Evolutionary conservation across 805 yeast species (phyloP), one percentile per base, ranked within the genome.

Genomic region (Kluyveromyces aestuarii): DNA sequence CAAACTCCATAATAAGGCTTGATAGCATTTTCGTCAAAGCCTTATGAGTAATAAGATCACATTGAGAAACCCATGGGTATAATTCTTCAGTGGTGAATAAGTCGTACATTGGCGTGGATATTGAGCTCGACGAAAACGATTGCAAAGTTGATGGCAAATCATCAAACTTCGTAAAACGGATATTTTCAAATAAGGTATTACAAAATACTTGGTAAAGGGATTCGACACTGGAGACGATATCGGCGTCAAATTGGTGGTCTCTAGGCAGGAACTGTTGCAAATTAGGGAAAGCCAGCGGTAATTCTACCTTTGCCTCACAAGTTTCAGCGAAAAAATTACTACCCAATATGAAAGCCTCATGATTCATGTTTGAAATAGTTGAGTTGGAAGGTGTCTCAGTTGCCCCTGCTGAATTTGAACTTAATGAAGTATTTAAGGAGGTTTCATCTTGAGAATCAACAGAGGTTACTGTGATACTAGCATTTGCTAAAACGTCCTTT

Each of bases 181-280:
- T 66, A 44, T 79, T 73, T 52, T 84, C 87, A 51, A 84, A 80
- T 33, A 85, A 64, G 6, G 81, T 64, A 37, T 76, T 75, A 58
- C 88, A 82, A 60, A 84, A 82, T 8, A 80, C 73, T 50, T 73
- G 75, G 66, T 86, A 86, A 17, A 82, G 62, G 2, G 81, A 79
- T 49, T 73, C 75, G 44, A 87, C 68, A 0, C 87, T 80, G 17
- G 77, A 80, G 2, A 81, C 80, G 36, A 79, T 74, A 55, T 82
- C 87, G 18, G 60, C 60, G 52, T 81, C 86, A 33, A 43, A 21
- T 8, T n/a, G 27, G 5, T 68, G 60, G 27, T 71, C 74, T 9
- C 64, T 54, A 1, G 77, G 73, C 18, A 81, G 55, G 33, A 19
- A 48, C 37, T 56, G 52, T 21, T 50, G 60, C 19, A 61, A 58